phyloP scores from a whole-genome alignment of 257 asterid genomes.

The Solanum bukasovii region DNA sequence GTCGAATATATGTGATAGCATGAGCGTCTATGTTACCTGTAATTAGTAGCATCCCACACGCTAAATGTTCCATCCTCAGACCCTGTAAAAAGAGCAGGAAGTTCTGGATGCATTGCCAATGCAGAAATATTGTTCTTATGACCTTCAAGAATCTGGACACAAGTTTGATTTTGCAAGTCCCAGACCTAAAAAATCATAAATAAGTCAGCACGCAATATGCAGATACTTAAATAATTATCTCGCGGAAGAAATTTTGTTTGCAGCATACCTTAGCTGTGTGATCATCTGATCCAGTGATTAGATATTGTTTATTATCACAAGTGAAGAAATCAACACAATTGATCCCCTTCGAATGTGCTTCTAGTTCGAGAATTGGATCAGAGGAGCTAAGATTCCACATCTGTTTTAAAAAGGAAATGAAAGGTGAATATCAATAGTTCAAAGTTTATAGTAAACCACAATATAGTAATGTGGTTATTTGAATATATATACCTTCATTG shows the following conservation, averaged over 20 bases:
- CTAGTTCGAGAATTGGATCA: constrained; percentile 87
- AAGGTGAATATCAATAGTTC: background rate
- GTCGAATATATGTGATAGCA: background rate
- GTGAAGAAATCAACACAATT: constrained; percentile 93
- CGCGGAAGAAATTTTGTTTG: background rate
- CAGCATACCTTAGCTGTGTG: constrained; percentile 83
- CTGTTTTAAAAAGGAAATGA: constrained; percentile 21
- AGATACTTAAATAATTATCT: background rate
- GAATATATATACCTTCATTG: constrained; percentile 58
- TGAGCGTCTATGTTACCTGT: constrained; percentile 34
- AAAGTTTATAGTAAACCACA: background rate
- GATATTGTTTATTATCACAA: constrained; percentile 81
- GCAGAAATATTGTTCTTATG: constrained; percentile 97
- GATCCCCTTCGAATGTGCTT: constrained; percentile 91
- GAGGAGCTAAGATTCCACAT: constrained; percentile 98
- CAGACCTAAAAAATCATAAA: constrained; percentile 43
- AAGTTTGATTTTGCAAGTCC: constrained; percentile 95
- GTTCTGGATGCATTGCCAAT: constrained; percentile 92
- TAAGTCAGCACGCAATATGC: background rate
- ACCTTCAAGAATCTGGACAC: constrained; percentile 91
- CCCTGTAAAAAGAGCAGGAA: constrained; percentile 87
- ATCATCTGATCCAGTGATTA: constrained; percentile 96
- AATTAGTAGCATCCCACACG: constrained; percentile 95
- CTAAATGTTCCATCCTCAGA: constrained; percentile 98
- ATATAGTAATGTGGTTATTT: background rate